Evolutionary conservation across 2,329 filamentous ascomycete genomes (phyloP).

Genomic region (Beauveria scarabaeidicola): DNA sequence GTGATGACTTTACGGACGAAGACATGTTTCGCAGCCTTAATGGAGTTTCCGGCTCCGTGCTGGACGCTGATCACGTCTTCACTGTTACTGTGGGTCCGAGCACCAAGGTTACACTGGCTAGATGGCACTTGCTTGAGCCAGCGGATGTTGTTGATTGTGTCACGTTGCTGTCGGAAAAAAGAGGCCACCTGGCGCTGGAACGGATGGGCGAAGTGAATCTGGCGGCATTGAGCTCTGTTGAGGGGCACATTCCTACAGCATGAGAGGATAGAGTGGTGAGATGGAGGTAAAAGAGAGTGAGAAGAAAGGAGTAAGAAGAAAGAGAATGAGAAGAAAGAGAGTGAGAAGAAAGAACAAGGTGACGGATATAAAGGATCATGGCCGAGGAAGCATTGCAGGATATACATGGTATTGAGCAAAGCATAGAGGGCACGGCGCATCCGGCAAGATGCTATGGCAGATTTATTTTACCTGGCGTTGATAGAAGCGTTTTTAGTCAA

Average conservation of each 20-base stretch:
- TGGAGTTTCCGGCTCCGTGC: conserved; percentile 44
- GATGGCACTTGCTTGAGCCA: conserved; percentile 84
- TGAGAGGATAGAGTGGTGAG: neutral
- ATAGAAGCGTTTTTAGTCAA: conserved; percentile 6
- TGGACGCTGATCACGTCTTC: conserved; percentile 60
- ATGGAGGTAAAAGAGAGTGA: neutral
- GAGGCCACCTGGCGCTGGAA: conserved; percentile 26
- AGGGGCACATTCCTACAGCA: conserved; percentile 39
- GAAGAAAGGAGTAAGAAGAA: neutral
- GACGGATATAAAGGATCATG: neutral
- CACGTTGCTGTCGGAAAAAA: conserved; percentile 44
- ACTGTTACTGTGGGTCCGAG: conserved; percentile 87
- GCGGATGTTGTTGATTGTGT: conserved; percentile 71
- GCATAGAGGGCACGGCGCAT: conserved; percentile 10
- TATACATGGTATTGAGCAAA: conserved; percentile 10
- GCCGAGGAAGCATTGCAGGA: conserved; percentile 8
- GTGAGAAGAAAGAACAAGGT: neutral
- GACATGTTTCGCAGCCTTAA: conserved; percentile 87
- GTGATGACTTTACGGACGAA: conserved; percentile 96
- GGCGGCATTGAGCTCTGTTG: conserved; percentile 44
- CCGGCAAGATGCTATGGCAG: neutral
- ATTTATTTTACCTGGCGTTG: conserved; percentile 6
- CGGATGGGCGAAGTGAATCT: conserved; percentile 45
- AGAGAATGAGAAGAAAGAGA: neutral
- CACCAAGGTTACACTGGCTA: conserved; percentile 83